Evolutionary conservation across 441 rosid genomes (phyloP).

Genomic region (Syzygium malaccense): DNA sequence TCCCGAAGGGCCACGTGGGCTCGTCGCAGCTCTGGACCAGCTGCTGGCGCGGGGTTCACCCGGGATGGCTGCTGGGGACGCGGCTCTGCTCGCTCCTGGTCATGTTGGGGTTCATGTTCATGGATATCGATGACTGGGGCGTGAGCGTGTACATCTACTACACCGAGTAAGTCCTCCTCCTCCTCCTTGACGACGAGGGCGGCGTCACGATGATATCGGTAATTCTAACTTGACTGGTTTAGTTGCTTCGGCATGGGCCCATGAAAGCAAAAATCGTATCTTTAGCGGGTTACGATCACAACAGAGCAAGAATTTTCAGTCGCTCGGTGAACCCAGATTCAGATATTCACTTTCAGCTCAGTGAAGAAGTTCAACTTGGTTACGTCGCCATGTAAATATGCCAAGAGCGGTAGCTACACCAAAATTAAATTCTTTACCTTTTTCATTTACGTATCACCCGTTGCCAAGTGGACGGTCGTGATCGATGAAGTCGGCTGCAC

Average conservation of each 20-base stretch:
- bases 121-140: not conserved
- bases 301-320: not conserved
- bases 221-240: not conserved
- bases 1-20: slow-evolving; percentile 2
- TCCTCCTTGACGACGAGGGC: not conserved
- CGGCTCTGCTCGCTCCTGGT: slow-evolving; percentile 5
- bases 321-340: not conserved
- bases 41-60: slow-evolving; percentile 17
- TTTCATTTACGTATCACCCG: not conserved
- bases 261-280: not conserved
- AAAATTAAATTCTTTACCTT: not conserved
- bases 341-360: not conserved
- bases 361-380: not conserved
- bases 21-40: slow-evolving; percentile 6
- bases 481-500: not conserved
- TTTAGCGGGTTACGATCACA: not conserved
- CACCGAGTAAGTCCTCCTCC: slow-evolving; percentile 6
- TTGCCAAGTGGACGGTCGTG: not conserved
- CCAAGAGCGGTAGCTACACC: not conserved
- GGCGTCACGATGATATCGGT: not conserved
- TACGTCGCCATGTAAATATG: not conserved
- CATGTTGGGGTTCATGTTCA: slow-evolving; percentile 6
- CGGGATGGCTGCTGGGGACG: slow-evolving; percentile 13
- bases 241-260: not conserved
- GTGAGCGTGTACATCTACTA: slow-evolving; percentile 2